Percentiles rank a stretch among this genome's conserved stretches.
Conservation (phyloP, 768 basidiomycete species). For the Lactarius hengduanensis region DNA sequence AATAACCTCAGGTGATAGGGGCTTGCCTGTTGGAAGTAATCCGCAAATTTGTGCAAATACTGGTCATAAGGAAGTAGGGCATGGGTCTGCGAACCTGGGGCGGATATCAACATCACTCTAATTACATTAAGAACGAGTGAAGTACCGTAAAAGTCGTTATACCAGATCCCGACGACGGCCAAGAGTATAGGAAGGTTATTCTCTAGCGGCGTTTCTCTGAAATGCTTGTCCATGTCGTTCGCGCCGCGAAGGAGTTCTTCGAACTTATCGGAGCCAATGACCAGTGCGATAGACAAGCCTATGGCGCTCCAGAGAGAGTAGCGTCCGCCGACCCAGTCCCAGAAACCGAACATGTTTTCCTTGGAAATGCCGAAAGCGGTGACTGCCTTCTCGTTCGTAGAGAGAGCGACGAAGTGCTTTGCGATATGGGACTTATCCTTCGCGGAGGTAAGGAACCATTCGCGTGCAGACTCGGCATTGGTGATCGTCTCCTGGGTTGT, state of each 20-base stretch:
- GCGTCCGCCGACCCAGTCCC: constrained; percentile 99
- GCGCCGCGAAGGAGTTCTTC: constrained; percentile 86
- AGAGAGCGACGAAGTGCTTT: constrained; percentile 98
- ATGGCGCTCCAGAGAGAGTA: constrained; percentile 99
- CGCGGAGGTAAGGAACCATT: constrained; percentile 88
- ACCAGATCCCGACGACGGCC: constrained; percentile 93
- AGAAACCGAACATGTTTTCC: constrained; percentile 99
- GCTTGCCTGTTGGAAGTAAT: constrained; percentile 94
- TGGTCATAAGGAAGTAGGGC: constrained; percentile 97
- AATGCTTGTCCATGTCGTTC: constrained; percentile 98
- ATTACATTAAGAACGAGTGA: neutral
- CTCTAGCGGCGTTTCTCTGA: constrained; percentile 84
- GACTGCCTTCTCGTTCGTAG: constrained; percentile 93
- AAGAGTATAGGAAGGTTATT: constrained; percentile 89
- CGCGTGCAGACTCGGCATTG: constrained; percentile 90
- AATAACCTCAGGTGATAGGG: neutral
- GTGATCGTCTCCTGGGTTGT: constrained; percentile 99
- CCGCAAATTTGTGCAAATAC: constrained; percentile 98
- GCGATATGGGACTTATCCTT: constrained; percentile 90
- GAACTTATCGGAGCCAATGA: constrained; percentile 94
- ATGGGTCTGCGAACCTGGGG: constrained; percentile 83
- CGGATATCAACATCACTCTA: constrained; percentile 1
- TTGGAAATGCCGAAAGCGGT: constrained; percentile 88
- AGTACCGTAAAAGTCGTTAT: constrained; percentile 93
- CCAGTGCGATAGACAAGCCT: constrained; percentile 90